These are phyloP conservation scores for Coemansia sp. DNA, from an alignment of 192 early-diverging fungal genomes.

Conservation along the genomic window DNA sequence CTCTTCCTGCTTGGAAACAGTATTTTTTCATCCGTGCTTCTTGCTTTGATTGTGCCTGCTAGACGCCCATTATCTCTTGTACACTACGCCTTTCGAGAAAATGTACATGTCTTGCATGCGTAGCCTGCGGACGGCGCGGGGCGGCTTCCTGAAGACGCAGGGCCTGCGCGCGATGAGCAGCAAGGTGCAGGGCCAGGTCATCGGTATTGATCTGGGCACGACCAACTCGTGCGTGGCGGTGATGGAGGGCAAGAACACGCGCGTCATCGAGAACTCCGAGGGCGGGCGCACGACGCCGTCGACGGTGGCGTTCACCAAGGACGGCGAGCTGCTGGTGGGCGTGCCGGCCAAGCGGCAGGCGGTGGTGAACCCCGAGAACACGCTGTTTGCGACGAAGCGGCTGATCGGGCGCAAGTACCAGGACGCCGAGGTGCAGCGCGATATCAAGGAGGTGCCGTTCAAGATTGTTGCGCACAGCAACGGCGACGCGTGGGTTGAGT, in stretches of 20 bases:
- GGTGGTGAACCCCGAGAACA: conserved; percentile 98
- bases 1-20: conserved; percentile 8
- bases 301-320: conserved; percentile 92
- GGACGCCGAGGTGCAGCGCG: conserved; percentile 83
- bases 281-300: conserved; percentile 97
- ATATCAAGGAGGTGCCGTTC: conserved; percentile 88
- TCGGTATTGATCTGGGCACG: conserved; percentile 98
- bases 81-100: conserved; percentile 5
- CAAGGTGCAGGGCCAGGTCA: conserved; percentile 76
- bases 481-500: conserved; percentile 98
- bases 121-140: conserved; percentile 43
- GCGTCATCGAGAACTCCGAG: conserved; percentile 97
- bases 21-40: conserved; percentile 2
- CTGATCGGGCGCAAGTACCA: conserved; percentile 92
- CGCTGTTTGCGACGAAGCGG: conserved; percentile 95
- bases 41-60: conserved; percentile 3
- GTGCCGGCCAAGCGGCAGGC: conserved; percentile 97
- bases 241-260: conserved; percentile 97
- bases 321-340: conserved; percentile 94
- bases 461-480: conserved; percentile 93
- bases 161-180: conserved; percentile 50
- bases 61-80: conserved; percentile 2
- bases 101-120: conserved; percentile 54
- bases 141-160: conserved; percentile 24
- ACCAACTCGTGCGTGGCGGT: conserved; percentile 99